phyloP scores from a whole-genome alignment of 345 rosid species.

The Dipteronia dyeriana region DNA sequence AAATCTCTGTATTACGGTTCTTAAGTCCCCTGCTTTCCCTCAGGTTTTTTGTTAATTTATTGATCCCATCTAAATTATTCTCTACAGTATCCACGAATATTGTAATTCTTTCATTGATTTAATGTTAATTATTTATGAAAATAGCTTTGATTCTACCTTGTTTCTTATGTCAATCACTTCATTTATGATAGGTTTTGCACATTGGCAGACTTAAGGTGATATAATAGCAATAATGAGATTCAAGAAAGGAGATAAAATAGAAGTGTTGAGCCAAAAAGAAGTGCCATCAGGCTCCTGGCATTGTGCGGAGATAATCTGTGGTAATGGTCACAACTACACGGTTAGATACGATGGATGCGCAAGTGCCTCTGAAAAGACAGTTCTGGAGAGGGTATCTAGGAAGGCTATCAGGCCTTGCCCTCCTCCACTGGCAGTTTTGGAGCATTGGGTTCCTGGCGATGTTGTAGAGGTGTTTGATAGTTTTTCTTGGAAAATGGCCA shows the following conservation, averaged over 20 bases:
- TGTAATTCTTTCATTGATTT: background rate
- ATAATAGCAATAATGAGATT: constrained; percentile 51
- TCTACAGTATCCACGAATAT: background rate
- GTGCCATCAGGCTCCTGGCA: constrained; percentile 76
- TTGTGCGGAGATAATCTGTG: constrained; percentile 64
- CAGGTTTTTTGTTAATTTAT: background rate
- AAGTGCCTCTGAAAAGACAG: constrained; percentile 19
- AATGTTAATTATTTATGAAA: background rate
- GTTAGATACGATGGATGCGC: constrained; percentile 46
- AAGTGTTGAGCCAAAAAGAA: constrained; percentile 59
- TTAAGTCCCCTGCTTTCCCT: background rate
- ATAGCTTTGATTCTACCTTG: background rate
- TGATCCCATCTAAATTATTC: background rate
- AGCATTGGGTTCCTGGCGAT: constrained; percentile 67
- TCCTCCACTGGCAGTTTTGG: constrained; percentile 34
- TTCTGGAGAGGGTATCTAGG: constrained; percentile 48
- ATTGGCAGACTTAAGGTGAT: constrained; percentile 8
- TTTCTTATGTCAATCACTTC: constrained; percentile 18
- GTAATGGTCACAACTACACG: constrained; percentile 61
- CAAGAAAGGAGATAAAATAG: constrained; percentile 66
- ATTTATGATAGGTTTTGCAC: constrained; percentile 24
- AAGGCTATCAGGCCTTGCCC: constrained; percentile 69
- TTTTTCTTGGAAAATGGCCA: constrained; percentile 82
- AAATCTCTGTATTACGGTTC: background rate
- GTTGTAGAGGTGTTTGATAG: constrained; percentile 66